Evolutionary conservation across 192 early-diverging fungal genomes (phyloP).

Genomic region (Chytriomyces sp.): DNA sequence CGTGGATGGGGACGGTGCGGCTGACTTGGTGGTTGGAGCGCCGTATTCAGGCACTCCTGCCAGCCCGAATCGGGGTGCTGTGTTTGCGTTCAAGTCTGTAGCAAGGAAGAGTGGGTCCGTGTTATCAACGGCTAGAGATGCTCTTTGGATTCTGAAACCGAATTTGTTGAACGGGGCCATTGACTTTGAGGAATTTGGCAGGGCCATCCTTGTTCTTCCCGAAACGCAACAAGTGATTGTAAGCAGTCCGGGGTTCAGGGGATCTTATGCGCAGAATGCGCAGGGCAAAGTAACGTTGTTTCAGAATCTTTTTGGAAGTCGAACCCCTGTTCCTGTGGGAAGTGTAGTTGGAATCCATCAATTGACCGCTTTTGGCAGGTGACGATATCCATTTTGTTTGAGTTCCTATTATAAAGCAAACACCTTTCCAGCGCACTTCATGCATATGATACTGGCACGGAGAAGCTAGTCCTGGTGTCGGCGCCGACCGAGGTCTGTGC

Average conservation of each 20-base stretch:
- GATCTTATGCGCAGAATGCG: neutral
- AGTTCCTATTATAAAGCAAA: neutral
- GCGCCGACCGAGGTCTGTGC: conserved; percentile 20
- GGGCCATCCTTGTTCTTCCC: neutral
- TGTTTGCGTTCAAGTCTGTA: conserved; percentile 17
- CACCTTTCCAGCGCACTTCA: neutral
- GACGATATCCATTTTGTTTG: neutral
- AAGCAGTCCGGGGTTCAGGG: conserved; percentile 17
- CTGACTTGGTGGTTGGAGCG: conserved; percentile 22
- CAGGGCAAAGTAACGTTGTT: conserved; percentile 4
- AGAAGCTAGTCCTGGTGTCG: neutral
- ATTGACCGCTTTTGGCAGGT: conserved; percentile 24
- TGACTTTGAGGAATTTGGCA: conserved; percentile 24
- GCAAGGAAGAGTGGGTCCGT: neutral
- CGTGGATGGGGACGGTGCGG: conserved; percentile 15
- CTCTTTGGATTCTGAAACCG: conserved; percentile 5
- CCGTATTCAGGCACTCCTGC: conserved; percentile 13
- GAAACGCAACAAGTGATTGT: conserved; percentile 10
- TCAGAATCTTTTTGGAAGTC: neutral
- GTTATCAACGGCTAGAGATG: neutral
- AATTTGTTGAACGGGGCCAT: neutral
- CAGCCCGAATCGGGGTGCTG: conserved; percentile 14
- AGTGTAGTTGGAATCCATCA: neutral
- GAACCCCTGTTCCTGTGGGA: neutral
- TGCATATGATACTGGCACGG: neutral